Base-by-base conservation (phyloP, 805 yeast genomes). In the Cyberlindnera nakhonratchasimensis region DNA sequence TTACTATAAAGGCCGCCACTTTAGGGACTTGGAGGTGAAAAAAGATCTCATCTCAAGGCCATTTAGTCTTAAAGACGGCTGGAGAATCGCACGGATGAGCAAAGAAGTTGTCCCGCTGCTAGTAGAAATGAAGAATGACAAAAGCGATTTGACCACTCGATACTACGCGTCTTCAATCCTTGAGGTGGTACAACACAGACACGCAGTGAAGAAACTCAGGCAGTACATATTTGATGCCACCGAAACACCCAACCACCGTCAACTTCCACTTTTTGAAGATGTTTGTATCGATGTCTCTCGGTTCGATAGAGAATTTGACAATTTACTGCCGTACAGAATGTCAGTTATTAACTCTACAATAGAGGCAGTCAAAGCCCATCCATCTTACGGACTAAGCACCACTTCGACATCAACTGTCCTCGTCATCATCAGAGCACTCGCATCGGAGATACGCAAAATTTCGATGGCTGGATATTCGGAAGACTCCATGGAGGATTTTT, bases 291-390 rank as follows among this genome's bases (percentile, higher is more conserved):
- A 36, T 2, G 8, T 50, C 18, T 39, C 46, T 26, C 30, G 33
- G n/a, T 22, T 54, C 5, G 61, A 57, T 28, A 39, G 50, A 10
- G 52, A 50, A 11, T 55, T 46, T 33, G 57, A 55, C 38, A 24
- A 34, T 7, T 25, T 57, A 10, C 21, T 50, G 3, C 51, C 49
- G 6, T 46, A 26, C 22, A 47, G 61, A 34, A 32, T 40, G 1
- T 19, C 14, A 3, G 35, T 42, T 1, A n/a, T 51, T 1, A 31
- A 43, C 1, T 25, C 34, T 5, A 38, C 44, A 2, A 32, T 43
- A 3, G 3, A n/a, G 9, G 31, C 22, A n/a, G 36, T 51, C 8
- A 29, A 29, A 6, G 1, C 8, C 3, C 40, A 37, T 10, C 24
- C 39, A 13, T 5, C 18, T 8, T 37, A 30, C 10, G 37, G 32